Percentiles rank a stretch among this genome's conserved stretches.
phyloP scores from a whole-genome alignment of 371 early-diverging fungal species.

The Dichotomocladium elegans region DNA sequence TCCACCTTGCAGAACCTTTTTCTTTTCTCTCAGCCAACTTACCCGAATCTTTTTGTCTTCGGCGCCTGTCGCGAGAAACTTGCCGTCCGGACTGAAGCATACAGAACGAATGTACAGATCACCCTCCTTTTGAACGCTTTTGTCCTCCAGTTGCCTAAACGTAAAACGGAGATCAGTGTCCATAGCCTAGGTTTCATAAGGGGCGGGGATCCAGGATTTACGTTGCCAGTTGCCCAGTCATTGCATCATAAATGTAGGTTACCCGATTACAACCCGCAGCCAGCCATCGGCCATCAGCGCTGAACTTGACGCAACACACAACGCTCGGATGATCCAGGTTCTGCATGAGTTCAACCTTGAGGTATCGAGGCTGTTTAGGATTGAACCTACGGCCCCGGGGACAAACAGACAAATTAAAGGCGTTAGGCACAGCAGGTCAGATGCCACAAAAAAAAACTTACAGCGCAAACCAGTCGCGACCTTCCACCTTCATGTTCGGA shows the following conservation, averaged over 20 bases:
- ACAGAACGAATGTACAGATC: slow-evolving; percentile 96
- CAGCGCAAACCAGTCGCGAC: slow-evolving; percentile 88
- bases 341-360: slow-evolving; percentile 84
- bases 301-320: slow-evolving; percentile 96
- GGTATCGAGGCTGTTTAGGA: slow-evolving; percentile 63
- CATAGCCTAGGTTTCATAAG: too few species aligned
- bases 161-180: too few species aligned
- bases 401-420: background rate
- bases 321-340: slow-evolving; percentile 87
- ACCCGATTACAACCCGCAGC: slow-evolving; percentile 95
- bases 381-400: too few species aligned
- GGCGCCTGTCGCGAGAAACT: slow-evolving; percentile 93
- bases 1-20: too few species aligned
- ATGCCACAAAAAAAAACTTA: slow-evolving; percentile 32
- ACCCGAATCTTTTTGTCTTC: slow-evolving; percentile 94
- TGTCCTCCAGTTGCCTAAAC: slow-evolving; percentile 72
- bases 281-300: slow-evolving; percentile 87
- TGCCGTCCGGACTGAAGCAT: slow-evolving; percentile 94
- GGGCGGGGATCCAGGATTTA: slow-evolving; percentile 16
- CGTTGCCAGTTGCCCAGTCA: slow-evolving; percentile 68
- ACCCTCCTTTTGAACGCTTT: slow-evolving; percentile 63
- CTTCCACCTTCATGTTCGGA: slow-evolving; percentile 80
- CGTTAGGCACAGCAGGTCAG: background rate
- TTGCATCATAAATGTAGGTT: slow-evolving; percentile 86
- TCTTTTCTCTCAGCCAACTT: slow-evolving; percentile 12